These are phyloP conservation scores for Ascochyta clinopodiicola DNA, from an alignment of 2,329 filamentous ascomycete genomes.

Conservation along the genomic window DNA sequence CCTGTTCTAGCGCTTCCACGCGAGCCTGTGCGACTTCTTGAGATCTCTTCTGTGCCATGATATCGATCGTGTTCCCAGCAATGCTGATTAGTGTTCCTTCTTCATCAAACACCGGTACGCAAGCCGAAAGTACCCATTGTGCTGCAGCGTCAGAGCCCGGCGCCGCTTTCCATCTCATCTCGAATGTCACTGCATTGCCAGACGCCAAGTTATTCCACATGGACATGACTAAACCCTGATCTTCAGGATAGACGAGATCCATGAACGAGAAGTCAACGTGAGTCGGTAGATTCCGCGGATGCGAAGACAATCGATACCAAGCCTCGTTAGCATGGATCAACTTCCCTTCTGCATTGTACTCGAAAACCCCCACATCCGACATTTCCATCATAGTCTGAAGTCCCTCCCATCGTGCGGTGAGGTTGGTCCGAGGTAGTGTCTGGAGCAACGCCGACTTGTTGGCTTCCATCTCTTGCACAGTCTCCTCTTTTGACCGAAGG, in stretches of 20 bases:
- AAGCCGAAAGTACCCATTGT: conserved; percentile 41
- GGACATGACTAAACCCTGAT: conserved; percentile 34
- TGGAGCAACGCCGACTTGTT: conserved; percentile 4
- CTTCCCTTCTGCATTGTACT: conserved; percentile 34
- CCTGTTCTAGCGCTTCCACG: conserved; percentile 36
- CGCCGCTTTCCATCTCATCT: conserved; percentile 43
- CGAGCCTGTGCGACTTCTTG: conserved; percentile 29
- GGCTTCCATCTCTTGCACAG: conserved; percentile 9
- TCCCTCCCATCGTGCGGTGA: conserved; percentile 34
- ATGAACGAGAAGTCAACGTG: conserved; percentile 39
- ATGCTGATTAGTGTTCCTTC: conserved; percentile 35
- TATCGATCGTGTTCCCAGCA: conserved; percentile 42
- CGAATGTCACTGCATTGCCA: conserved; percentile 39
- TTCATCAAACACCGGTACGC: conserved; percentile 39
- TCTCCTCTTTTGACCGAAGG: conserved; percentile 16
- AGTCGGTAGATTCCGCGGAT: conserved; percentile 26
- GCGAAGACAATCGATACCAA: conserved; percentile 37
- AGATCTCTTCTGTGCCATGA: conserved; percentile 41
- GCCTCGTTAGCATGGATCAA: conserved; percentile 41
- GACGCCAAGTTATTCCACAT: conserved; percentile 39
- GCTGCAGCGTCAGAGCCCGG: conserved; percentile 19
- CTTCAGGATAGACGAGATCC: conserved; percentile 38
- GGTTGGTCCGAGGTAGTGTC: conserved; percentile 19
- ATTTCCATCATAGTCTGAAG: conserved; percentile 45
- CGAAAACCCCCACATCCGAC: conserved; percentile 45